These are phyloP conservation scores for Halophytophthora polymorphica DNA, from an alignment of 352 stramenopile genomes.

Conservation along the genomic window DNA sequence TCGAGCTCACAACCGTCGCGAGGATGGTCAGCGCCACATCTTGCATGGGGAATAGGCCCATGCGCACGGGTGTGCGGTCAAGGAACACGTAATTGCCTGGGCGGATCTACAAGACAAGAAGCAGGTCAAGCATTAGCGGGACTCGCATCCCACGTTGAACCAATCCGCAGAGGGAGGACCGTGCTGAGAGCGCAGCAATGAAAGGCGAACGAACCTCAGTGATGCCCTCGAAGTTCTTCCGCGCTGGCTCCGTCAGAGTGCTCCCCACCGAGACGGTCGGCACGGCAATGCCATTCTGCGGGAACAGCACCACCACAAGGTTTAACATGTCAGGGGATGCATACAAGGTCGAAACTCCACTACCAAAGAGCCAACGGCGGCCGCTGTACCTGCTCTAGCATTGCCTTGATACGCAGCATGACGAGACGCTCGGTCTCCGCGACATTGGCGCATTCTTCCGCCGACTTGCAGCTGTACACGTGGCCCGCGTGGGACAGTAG, in stretches of 20 bases:
- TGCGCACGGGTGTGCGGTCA: slow-evolving; percentile 68
- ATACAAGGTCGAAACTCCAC: too few relatives aligned
- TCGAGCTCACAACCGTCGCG: slow-evolving; percentile 67
- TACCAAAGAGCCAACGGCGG: not conserved
- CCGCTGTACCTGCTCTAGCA: slow-evolving; percentile 36
- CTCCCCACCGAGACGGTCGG: slow-evolving; percentile 62
- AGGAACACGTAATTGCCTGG: slow-evolving; percentile 77
- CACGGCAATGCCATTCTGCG: slow-evolving; percentile 44
- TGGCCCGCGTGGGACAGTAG: slow-evolving; percentile 67
- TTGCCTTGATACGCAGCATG: slow-evolving; percentile 63
- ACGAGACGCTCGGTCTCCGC: slow-evolving; percentile 57
- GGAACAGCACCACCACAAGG: not conserved
- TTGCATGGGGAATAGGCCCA: slow-evolving; percentile 55
- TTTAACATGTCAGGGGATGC: not conserved
- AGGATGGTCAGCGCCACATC: slow-evolving; percentile 59
- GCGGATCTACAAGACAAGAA: slow-evolving; percentile 35
- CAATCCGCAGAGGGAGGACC: not conserved
- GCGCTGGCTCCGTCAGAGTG: slow-evolving; percentile 59
- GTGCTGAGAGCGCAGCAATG: not conserved
- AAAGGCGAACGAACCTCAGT: slow-evolving; percentile 39
- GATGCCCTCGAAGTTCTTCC: slow-evolving; percentile 61
- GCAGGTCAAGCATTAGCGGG: not conserved
- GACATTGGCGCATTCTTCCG: slow-evolving; percentile 44
- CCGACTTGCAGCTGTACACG: slow-evolving; percentile 49
- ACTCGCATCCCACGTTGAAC: not conserved